Percentiles rank a stretch among this genome's conserved stretches.
phyloP scores from a whole-genome alignment of 2,329 filamentous ascomycete species.

The Colletotrichum sp. region DNA sequence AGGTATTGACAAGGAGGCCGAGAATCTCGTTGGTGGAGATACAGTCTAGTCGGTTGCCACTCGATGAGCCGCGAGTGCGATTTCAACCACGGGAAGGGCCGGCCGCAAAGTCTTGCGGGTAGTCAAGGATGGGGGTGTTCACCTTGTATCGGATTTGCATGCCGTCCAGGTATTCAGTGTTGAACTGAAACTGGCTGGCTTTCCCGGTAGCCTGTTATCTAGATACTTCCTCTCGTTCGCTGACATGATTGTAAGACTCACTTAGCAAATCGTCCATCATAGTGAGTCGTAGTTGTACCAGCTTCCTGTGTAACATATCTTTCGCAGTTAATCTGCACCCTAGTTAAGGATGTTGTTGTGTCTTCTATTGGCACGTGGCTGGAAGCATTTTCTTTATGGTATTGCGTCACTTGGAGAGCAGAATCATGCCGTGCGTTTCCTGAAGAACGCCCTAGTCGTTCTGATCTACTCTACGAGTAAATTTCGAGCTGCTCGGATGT shows the following conservation, averaged over 20 bases:
- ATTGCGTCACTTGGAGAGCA: neutral
- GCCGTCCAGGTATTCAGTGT: neutral
- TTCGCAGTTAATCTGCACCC: neutral
- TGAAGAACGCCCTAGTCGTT: neutral
- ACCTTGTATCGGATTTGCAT: neutral
- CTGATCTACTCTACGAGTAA: neutral
- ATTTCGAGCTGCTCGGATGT: neutral
- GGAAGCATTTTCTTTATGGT: neutral
- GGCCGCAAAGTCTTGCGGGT: neutral
- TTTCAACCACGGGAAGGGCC: neutral
- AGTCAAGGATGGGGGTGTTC: neutral
- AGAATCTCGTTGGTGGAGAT: neutral
- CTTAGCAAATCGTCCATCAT: neutral
- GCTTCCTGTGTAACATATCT: neutral
- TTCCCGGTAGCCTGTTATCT: neutral
- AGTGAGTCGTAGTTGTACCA: neutral
- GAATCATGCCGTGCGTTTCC: neutral
- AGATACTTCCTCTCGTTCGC: neutral
- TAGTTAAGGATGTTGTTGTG: accelerated
- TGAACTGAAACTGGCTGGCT: neutral
- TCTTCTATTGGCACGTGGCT: neutral
- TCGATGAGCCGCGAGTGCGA: neutral
- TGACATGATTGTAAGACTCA: neutral
- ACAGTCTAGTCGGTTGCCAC: neutral
- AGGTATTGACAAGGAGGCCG: neutral